Base-by-base conservation (phyloP, 306 rosid species). In the Trifolium repens region DNA sequence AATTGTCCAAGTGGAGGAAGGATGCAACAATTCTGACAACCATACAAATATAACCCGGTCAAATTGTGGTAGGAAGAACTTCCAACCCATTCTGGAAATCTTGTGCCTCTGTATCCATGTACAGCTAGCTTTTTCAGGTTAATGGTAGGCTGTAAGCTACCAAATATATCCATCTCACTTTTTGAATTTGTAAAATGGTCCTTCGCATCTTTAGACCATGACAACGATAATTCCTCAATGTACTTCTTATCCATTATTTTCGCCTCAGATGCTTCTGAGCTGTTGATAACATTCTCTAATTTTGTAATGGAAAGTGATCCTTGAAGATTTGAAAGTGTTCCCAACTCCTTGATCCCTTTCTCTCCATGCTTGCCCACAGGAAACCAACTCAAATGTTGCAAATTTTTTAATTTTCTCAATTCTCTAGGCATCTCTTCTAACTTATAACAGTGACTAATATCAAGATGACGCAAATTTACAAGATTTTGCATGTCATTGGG, bases 11-110 rank as follows among this genome's bases (percentile, higher is more conserved):
- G 47, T n/a, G 68, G 7, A 14, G 68, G 68, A 14, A 62, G 26
- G 12, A 62, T 35, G 8, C 14, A 62, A 62, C 68, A 62, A n/a
- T 62, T n/a, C 1, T 0, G 1, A 35, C 26, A 62, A 62, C 4
- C 3, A 62, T 0, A 34, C 2, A 62, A 7, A 15, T 13, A 34
- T 35, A 62, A 8, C 7, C n/a, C 0, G 4, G 68, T 34, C 44
- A 62, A 15, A 62, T 35, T 62, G 1, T 9, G 46, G 68, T 62
- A 62, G 47, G 47, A 63, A 63, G 47, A 12, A 37, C 35, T 13
- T 35, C 68, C 68, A 63, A 63, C 26, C 68, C 68, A 62, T 8
- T 32, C 14, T 34, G 68, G 46, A 35, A 62, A 62, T 62, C 22
- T 37, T 4, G 68, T 62, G 24, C 68, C 46, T 5, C 26, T 62